Base-by-base conservation (phyloP, 495 filamentous ascomycete species). In the Bacidia gigantensis region DNA sequence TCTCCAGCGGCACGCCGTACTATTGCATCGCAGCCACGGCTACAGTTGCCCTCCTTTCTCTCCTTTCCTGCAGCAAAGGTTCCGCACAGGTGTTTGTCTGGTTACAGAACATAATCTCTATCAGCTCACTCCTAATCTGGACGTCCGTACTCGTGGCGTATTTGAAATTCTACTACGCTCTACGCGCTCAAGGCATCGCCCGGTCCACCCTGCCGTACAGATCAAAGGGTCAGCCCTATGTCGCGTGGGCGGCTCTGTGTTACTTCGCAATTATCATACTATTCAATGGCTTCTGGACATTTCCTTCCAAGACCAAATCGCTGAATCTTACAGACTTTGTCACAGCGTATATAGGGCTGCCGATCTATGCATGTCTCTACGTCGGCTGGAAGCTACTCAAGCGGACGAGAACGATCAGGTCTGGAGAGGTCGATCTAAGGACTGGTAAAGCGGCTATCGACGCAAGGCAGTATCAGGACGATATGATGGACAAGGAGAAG, bases 71-170 rank as follows among this genome's bases (percentile, higher is more conserved):
- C 0, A 73, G 75, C 49, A 78, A 72, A 56, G 77, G 78, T 58
- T 79, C 84, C 0, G 73, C 73, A 50, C 71, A 65, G 0, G 84
- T 94, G 2, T 94, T 94, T 64, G 72, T 68, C 21, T 92, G 90
- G 73, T 92, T 95, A 54, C 82, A 92, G 55, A 87, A 89, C 62
- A 72, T 95, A 26, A 81, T 82, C 26, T 86, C 82, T 29, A 84
- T 89, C 58, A 86, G 87, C 61, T 85, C 85, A 42, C 72, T 88
- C 7, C 49, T 75, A 17, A 67, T 67, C 2, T 75, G 54, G 57
- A 54, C 67, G 56, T 71, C 23, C 17, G 18, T 50, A 5, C 32
- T 50, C 3, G 22, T 39, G 2, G 1, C 11, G 5, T 25, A 47
- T 1, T 22, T 68, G 64, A 72, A 70, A 24, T 74, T 73, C 57